These are phyloP conservation scores for Mycosphaerella arachidis DNA, from an alignment of 2,329 filamentous ascomycete genomes.

Conservation along the genomic window DNA sequence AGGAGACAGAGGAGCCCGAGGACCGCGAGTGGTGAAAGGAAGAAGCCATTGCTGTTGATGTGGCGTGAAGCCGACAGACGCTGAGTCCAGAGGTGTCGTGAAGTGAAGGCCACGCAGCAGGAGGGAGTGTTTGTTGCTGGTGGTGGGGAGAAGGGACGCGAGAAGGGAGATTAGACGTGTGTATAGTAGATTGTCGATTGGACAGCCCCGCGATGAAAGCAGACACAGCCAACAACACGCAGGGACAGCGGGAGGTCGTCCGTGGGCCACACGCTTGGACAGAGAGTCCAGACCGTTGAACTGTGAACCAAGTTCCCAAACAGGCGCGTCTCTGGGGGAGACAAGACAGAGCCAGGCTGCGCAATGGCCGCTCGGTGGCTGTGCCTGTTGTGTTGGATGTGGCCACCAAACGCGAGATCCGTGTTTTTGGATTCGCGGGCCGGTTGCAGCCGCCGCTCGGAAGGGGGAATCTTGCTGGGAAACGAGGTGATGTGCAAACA, in stretches of 20 bases:
- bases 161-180: neutral
- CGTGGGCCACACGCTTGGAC: neutral
- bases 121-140: neutral
- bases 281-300: neutral
- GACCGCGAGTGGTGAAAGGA: constrained; percentile 21
- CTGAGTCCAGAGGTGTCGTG: neutral
- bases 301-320: neutral
- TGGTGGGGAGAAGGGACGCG: neutral
- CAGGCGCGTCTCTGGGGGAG: neutral
- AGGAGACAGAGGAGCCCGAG: constrained; percentile 30
- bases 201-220: neutral
- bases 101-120: neutral
- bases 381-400: neutral
- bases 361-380: neutral
- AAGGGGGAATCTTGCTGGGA: too few species aligned
- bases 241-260: neutral
- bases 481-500: too few species aligned
- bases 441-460: neutral
- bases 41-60: constrained; percentile 8
- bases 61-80: neutral
- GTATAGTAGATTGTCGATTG: neutral
- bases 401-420: neutral
- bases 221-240: neutral
- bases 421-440: neutral
- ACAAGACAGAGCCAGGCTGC: neutral